A percentile compares a stretch with the other conserved stretches of the same genome.
phyloP scores from a whole-genome alignment of 163 green algal genomes.

The Smithsoniella earleae region DNA sequence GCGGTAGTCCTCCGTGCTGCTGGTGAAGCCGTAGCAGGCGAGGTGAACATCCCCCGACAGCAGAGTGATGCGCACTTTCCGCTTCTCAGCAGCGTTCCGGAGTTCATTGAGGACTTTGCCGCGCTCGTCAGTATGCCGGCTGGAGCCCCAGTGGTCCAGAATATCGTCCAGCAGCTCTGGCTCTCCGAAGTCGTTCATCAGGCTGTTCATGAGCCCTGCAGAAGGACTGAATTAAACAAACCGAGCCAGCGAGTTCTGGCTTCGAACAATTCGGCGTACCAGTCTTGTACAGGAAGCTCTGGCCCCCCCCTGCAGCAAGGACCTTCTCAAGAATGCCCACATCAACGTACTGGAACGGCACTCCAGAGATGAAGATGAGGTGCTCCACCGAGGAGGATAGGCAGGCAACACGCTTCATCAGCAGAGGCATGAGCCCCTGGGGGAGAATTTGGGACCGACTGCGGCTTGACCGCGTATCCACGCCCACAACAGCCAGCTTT shows the following conservation, averaged over 20 bases:
- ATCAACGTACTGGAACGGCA: conserved; percentile 20
- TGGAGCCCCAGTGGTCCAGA: conserved; percentile 50
- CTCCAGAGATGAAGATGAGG: not conserved
- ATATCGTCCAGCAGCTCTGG: conserved; percentile 56
- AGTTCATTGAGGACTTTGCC: conserved; percentile 38
- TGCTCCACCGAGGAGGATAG: not conserved
- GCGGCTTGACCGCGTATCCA: conserved; percentile 12
- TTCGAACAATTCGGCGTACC: too few relatives aligned
- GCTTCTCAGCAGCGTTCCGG: conserved; percentile 41
- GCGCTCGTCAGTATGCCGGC: conserved; percentile 40
- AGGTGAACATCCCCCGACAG: conserved; percentile 66
- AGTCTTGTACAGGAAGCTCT: conserved; percentile 19
- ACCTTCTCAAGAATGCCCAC: conserved; percentile 4
- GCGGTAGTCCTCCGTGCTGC: conserved; percentile 46
- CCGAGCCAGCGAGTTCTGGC: too few relatives aligned
- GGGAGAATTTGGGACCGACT: not conserved
- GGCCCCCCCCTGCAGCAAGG: not conserved
- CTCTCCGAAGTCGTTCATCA: conserved; percentile 37
- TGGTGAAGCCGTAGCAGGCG: conserved; percentile 48
- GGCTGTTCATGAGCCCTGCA: not conserved
- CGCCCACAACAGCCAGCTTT: not conserved
- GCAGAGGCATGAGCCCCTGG: not conserved
- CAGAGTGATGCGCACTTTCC: conserved; percentile 55
- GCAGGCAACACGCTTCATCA: not conserved
- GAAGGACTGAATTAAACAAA: too few relatives aligned